Percentiles rank a stretch among this genome's conserved stretches.
Conservation (phyloP, 768 basidiomycete genomes). For the Russula compacta region DNA sequence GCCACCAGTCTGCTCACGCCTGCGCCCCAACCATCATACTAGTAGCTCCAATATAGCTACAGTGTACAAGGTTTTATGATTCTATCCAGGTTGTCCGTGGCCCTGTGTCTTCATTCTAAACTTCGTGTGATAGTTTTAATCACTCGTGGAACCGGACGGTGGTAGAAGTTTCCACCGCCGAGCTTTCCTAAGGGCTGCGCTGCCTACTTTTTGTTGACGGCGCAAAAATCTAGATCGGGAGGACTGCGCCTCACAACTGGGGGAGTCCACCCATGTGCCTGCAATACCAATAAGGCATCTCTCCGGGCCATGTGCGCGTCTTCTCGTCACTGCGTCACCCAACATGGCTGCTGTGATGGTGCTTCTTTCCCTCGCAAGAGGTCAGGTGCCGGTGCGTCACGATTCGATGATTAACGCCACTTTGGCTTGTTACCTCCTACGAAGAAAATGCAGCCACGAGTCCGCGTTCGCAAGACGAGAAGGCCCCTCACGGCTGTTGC, state of each 20-base stretch:
- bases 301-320: neutral
- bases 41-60: no score
- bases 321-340: slow-evolving; percentile 6
- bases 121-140: neutral
- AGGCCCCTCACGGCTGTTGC: neutral
- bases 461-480: neutral
- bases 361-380: neutral
- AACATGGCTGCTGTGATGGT: neutral
- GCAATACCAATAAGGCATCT: neutral
- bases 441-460: neutral
- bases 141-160: no score
- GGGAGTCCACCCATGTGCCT: neutral
- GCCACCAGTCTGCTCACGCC: no score
- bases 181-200: no score
- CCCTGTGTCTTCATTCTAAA: neutral
- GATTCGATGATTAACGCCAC: neutral
- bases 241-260: neutral
- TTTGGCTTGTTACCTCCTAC: neutral
- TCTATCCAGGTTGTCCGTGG: no score
- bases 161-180: no score
- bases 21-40: no score
- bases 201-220: neutral
- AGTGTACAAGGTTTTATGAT: no score
- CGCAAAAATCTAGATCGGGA: neutral
- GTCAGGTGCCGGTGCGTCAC: neutral